phyloP scores from a whole-genome alignment of 2,329 filamentous ascomycete genomes.

The Botryosphaeria dothidea region DNA sequence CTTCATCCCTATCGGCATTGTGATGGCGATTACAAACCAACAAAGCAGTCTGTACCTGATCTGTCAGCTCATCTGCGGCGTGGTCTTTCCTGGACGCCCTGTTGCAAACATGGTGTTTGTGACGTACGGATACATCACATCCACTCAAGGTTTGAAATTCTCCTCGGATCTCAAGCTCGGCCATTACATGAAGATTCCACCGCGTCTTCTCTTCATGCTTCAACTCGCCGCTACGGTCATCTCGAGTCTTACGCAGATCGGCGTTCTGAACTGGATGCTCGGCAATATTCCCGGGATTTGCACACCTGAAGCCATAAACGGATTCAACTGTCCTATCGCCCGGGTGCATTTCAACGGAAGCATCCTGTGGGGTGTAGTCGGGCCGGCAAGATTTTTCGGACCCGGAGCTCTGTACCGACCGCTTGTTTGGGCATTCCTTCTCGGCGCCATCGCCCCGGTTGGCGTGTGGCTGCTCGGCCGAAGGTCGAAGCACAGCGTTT shows the following conservation, averaged over 20 bases:
- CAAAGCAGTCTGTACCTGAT: constrained; percentile 85
- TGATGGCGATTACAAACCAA: constrained; percentile 91
- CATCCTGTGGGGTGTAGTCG: constrained; percentile 87
- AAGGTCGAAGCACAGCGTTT: constrained; percentile 58
- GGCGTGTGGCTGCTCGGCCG: constrained; percentile 71
- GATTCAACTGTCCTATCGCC: constrained; percentile 84
- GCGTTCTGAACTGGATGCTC: constrained; percentile 90
- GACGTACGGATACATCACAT: constrained; percentile 87
- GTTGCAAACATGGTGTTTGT: constrained; percentile 94
- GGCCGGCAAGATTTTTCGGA: constrained; percentile 80
- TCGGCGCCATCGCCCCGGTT: constrained; percentile 74
- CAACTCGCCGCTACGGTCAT: constrained; percentile 75
- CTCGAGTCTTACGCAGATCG: constrained; percentile 78
- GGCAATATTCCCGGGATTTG: constrained; percentile 74
- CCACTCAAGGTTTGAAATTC: constrained; percentile 86
- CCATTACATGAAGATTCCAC: constrained; percentile 86
- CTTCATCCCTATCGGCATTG: constrained; percentile 88
- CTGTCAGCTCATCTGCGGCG: constrained; percentile 81
- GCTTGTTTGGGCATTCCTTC: constrained; percentile 78
- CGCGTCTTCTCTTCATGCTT: constrained; percentile 74
- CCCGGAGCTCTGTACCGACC: constrained; percentile 71
- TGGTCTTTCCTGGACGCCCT: constrained; percentile 78
- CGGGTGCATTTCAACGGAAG: constrained; percentile 88
- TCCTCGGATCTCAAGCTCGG: constrained; percentile 84
- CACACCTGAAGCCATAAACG: constrained; percentile 76